Conservation (phyloP, 495 filamentous ascomycete genomes). For the Cercophora newfieldiana region DNA sequence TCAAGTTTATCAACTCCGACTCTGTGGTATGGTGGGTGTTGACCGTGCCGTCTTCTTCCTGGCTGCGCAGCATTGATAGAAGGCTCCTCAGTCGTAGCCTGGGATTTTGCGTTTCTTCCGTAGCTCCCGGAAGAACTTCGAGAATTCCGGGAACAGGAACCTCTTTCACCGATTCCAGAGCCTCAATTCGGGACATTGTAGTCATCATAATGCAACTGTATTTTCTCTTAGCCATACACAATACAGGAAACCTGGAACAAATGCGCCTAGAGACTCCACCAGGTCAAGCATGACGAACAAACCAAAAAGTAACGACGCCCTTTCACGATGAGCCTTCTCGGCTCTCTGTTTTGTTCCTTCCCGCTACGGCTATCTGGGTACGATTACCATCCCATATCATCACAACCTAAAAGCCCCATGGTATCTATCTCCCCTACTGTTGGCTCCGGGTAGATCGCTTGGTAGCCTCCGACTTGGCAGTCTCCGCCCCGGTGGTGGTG, state of each 20-base stretch:
- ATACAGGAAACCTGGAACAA: conserved; percentile 18
- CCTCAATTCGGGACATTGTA: background rate
- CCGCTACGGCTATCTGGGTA: conserved; percentile 16
- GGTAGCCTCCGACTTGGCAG: conserved; percentile 60
- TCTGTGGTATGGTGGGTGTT: no score
- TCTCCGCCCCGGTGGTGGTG: conserved; percentile 63
- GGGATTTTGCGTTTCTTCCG: no score
- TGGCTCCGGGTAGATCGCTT: conserved; percentile 55
- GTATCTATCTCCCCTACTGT: conserved; percentile 27
- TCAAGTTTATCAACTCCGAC: no score
- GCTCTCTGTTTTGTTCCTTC: conserved; percentile 20
- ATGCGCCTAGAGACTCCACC: conserved; percentile 24
- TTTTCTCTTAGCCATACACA: conserved; percentile 25
- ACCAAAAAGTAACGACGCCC: conserved; percentile 14
- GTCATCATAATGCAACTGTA: conserved; percentile 15
- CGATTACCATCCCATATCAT: conserved; percentile 15
- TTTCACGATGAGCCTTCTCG: background rate
- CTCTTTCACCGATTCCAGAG: no score
- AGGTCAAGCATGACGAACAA: conserved; percentile 14
- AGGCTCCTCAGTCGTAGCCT: no score
- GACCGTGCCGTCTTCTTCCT: no score
- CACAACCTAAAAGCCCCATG: conserved; percentile 4
- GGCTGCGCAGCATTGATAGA: no score
- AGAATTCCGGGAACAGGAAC: no score
- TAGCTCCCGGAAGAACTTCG: no score